Conservation (phyloP, 108 stramenopile species). For the Schizochytrium sp. region DNA sequence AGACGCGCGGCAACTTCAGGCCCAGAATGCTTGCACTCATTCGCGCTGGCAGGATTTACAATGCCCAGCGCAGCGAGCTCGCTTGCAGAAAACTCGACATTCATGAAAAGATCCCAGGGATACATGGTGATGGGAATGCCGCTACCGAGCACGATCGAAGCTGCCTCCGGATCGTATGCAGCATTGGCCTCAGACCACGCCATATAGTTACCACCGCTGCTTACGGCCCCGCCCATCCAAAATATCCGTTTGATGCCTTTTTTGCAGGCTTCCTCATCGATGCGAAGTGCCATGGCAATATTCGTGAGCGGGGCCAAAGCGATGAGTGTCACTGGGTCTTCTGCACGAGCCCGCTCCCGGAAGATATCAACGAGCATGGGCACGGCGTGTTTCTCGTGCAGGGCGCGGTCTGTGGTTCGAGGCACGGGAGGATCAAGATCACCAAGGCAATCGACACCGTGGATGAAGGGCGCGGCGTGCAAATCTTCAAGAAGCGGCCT, state of each 20-base stretch:
- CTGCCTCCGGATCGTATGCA: slow-evolving; percentile 5
- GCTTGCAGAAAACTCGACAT: not conserved
- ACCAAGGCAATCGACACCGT: not conserved
- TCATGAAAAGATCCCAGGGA: not conserved
- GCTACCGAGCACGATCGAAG: not conserved
- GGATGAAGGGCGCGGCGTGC: not conserved
- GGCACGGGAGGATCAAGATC: not conserved
- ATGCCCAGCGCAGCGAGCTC: not conserved
- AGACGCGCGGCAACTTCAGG: not conserved
- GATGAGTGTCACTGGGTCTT: not conserved
- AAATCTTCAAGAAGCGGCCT: not conserved
- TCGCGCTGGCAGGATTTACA: not conserved
- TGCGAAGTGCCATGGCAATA: not conserved
- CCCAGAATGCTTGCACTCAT: not conserved
- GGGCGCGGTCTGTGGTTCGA: not conserved
- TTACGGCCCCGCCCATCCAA: not conserved
- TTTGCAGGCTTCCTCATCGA: not conserved
- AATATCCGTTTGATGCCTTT: not conserved
- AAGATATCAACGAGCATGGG: not conserved
- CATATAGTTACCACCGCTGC: not conserved
- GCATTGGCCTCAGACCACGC: slow-evolving; percentile 8
- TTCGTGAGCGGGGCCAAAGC: slow-evolving; percentile 6
- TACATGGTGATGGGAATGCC: slow-evolving; percentile 11
- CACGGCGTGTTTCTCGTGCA: not conserved
- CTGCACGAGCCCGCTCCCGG: not conserved